Base-by-base conservation (phyloP, 2,329 filamentous ascomycete genomes). In the Pyrenochaeta sp. region DNA sequence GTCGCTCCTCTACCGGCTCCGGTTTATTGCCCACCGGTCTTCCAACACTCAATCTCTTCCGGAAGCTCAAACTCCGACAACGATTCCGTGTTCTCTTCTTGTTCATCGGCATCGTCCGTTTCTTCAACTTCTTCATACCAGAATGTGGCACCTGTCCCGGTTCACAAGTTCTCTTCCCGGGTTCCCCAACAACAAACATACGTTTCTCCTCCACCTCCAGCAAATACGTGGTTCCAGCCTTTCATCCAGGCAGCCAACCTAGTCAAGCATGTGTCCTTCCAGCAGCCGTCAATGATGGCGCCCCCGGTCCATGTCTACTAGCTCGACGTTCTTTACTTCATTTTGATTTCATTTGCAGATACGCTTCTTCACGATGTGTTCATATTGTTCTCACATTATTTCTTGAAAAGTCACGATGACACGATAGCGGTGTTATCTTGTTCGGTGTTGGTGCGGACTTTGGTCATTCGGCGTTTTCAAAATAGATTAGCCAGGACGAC, bases 231-330 rank as follows among this genome's bases (percentile, higher is more conserved):
- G 74, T 74, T 75, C 58, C 73, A 75, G 41, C 72, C 74, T 11
- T 76, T 75, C 54, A 71, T 76, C 56, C 73, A 76, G 60, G 74
- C 74, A 6, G 73, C 71, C 60, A 75, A 75, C 52, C 49, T 75
- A 27, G 74, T 76, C 58, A 76, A 76, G 57, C 74, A 76, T 65
- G 71, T 75, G 36, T 76, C 72, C 17, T 76, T 75, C 65, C 73
- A 76, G 68, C 69, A 71, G 14, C n/a, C n/a, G n/a, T 68, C 71
- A 1, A 74, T 73, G 63, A 69, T 75, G 68, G 58, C 67, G 47
- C 58, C 63, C 21, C 74, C 74, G 52, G 69, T 76, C 20, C 71
- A 71, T 56, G 73, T 75, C 37, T 74, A 75, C 64, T 75, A 73
- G 61, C 37, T 40, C 32, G 41, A 29, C 18, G 45, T 29, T 39